Percentiles rank a stretch among this genome's conserved stretches.
These are phyloP conservation scores for Fusarium sp. DNA, from an alignment of 2,329 filamentous ascomycete species.

Conservation along the genomic window DNA sequence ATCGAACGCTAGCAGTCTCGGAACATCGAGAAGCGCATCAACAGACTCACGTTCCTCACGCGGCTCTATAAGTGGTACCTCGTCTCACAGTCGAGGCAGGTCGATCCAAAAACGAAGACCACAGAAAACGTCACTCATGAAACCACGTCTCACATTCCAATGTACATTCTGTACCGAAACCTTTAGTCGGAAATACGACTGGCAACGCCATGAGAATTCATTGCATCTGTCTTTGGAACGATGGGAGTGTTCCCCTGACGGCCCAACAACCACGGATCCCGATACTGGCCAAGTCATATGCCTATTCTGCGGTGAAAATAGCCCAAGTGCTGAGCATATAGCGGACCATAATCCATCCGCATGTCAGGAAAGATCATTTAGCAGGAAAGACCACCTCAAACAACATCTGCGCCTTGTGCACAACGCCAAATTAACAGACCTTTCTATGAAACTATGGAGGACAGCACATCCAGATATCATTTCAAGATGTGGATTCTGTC, in stretches of 20 bases:
- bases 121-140: slow-evolving; percentile 8
- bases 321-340: slow-evolving; percentile 46
- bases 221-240: slow-evolving; percentile 56
- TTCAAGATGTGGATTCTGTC: slow-evolving; percentile 54
- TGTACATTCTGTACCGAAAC: slow-evolving; percentile 58
- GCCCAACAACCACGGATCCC: slow-evolving; percentile 49
- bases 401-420: slow-evolving; percentile 55
- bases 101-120: slow-evolving; percentile 15
- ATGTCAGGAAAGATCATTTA: slow-evolving; percentile 61
- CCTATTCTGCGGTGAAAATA: slow-evolving; percentile 48
- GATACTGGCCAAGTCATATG: slow-evolving; percentile 42
- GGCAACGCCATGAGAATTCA: slow-evolving; percentile 60
- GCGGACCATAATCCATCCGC: slow-evolving; percentile 49
- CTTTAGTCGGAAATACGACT: slow-evolving; percentile 56
- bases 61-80: slow-evolving; percentile 15
- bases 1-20: slow-evolving; percentile 25
- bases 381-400: slow-evolving; percentile 55
- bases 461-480: slow-evolving; percentile 47
- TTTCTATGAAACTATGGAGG: slow-evolving; percentile 47
- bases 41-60: slow-evolving; percentile 24
- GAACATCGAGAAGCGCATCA: slow-evolving; percentile 30
- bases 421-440: slow-evolving; percentile 48
- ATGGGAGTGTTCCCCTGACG: slow-evolving; percentile 55
- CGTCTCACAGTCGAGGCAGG: slow-evolving; percentile 6
- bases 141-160: slow-evolving; percentile 43